These are phyloP conservation scores for Rhynchospora breviuscula DNA, from an alignment of 176 grass and related monocot genomes.

Conservation along the genomic window DNA sequence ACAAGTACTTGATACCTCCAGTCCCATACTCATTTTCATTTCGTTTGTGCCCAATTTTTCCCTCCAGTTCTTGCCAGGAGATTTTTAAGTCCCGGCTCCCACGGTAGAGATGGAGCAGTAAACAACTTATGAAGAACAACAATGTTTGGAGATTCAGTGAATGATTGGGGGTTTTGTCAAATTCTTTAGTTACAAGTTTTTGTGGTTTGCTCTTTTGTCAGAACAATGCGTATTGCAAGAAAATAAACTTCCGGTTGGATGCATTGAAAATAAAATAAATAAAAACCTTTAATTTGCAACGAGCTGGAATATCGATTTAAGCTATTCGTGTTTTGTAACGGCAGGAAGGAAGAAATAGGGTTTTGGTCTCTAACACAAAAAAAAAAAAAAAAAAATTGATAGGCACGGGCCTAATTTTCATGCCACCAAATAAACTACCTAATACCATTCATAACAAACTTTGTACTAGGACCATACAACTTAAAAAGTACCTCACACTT, in stretches of 20 bases:
- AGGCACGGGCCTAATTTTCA: too few relatives aligned
- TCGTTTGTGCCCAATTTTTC: conserved; percentile 45
- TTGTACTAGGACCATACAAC: too few relatives aligned
- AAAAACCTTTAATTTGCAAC: not conserved
- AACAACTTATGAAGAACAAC: not conserved
- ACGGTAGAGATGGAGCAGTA: not conserved
- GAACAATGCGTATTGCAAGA: not conserved
- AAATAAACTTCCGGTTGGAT: not conserved
- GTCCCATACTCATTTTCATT: conserved; percentile 56
- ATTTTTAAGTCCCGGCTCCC: conserved; percentile 59
- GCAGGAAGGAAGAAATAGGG: not conserved
- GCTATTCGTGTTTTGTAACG: not conserved
- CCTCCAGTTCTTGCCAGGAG: conserved; percentile 55
- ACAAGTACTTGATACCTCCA: conserved; percentile 60
- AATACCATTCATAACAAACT: too few relatives aligned
- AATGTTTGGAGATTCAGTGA: not conserved
- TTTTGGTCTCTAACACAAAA: not conserved
- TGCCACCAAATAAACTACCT: too few relatives aligned
- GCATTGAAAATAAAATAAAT: not conserved
- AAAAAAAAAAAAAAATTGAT: not conserved
- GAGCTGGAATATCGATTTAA: not conserved
- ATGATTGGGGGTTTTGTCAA: not conserved
- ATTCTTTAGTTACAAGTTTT: not conserved
- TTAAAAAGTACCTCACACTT: too few relatives aligned
- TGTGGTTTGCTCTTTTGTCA: not conserved